These are phyloP conservation scores for Haplosporangium gracile DNA, from an alignment of 192 early-diverging fungal species.

Conservation along the genomic window DNA sequence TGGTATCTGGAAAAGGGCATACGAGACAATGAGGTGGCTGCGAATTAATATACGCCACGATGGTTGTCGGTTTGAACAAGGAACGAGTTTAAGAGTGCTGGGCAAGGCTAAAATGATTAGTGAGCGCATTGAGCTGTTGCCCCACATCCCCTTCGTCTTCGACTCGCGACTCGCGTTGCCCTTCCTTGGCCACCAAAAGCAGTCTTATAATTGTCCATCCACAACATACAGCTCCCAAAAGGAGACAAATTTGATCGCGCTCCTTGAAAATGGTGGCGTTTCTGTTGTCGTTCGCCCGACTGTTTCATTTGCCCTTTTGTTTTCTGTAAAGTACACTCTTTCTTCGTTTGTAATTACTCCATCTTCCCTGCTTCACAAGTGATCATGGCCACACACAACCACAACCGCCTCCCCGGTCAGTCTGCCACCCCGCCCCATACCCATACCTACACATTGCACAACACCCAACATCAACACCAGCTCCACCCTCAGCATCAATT, in stretches of 20 bases:
- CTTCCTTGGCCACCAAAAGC: not conserved
- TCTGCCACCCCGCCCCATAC: not conserved
- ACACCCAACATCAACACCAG: not conserved
- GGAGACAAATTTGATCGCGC: not conserved
- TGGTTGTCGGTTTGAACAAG: too few species aligned
- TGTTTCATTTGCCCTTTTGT: not conserved
- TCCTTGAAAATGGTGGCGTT: constrained; percentile 6
- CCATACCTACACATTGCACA: not conserved
- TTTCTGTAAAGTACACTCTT: not conserved
- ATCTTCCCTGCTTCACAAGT: not conserved
- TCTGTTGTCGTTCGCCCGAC: not conserved
- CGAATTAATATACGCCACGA: too few species aligned
- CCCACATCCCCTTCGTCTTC: too few species aligned
- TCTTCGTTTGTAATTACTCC: not conserved
- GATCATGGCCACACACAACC: not conserved
- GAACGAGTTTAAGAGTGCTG: too few species aligned
- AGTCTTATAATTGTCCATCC: not conserved
- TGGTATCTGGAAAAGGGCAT: too few species aligned
- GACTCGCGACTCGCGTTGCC: not conserved
- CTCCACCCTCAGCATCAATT: not conserved
- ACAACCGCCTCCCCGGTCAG: not conserved
- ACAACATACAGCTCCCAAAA: not conserved
- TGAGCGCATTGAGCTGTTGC: too few species aligned
- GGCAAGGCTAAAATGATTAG: too few species aligned
- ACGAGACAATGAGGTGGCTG: too few species aligned